Percentiles rank a stretch among this genome's conserved stretches.
Conservation (phyloP, 2,329 filamentous ascomycete genomes). For the Paramyrothecium sp. region DNA sequence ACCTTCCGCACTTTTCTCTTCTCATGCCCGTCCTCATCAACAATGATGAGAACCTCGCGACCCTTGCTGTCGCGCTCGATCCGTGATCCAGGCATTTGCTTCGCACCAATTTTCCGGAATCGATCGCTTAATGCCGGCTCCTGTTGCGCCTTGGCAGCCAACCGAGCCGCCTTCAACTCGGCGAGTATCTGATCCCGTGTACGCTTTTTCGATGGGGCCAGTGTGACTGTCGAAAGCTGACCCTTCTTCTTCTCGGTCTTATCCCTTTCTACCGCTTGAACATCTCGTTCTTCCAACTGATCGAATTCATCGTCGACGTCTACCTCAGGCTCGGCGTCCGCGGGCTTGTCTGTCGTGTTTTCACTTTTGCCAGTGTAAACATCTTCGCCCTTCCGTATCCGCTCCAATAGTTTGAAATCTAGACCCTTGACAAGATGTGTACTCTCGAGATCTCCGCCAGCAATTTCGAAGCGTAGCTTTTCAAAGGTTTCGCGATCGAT, state of each 20-base stretch:
- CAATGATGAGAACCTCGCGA: slow-evolving; percentile 62
- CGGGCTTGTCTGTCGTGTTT: slow-evolving; percentile 19
- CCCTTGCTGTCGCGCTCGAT: slow-evolving; percentile 62
- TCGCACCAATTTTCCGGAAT: slow-evolving; percentile 64
- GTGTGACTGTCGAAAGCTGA: slow-evolving; percentile 51
- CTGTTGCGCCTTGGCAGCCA: slow-evolving; percentile 55
- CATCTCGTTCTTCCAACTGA: slow-evolving; percentile 51
- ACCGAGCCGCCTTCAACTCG: slow-evolving; percentile 62
- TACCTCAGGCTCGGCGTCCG: slow-evolving; percentile 27
- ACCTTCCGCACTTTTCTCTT: slow-evolving; percentile 62
- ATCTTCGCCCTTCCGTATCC: slow-evolving; percentile 68
- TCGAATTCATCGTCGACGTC: slow-evolving; percentile 67
- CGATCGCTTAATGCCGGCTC: slow-evolving; percentile 54
- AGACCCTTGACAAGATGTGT: slow-evolving; percentile 91
- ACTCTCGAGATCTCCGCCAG: slow-evolving; percentile 75
- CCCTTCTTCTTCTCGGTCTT: slow-evolving; percentile 58
- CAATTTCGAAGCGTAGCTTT: slow-evolving; percentile 70
- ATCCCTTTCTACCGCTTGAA: slow-evolving; percentile 52
- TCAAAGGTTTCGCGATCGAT: slow-evolving; percentile 81
- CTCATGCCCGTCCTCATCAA: slow-evolving; percentile 65
- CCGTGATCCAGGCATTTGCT: slow-evolving; percentile 51
- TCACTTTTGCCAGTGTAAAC: slow-evolving; percentile 44
- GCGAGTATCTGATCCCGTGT: slow-evolving; percentile 66
- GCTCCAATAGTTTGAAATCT: slow-evolving; percentile 77
- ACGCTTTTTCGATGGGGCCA: slow-evolving; percentile 58